Evolutionary conservation across 1,284 basidiomycete species (phyloP).

Genomic region (Trichosporon sp.): DNA sequence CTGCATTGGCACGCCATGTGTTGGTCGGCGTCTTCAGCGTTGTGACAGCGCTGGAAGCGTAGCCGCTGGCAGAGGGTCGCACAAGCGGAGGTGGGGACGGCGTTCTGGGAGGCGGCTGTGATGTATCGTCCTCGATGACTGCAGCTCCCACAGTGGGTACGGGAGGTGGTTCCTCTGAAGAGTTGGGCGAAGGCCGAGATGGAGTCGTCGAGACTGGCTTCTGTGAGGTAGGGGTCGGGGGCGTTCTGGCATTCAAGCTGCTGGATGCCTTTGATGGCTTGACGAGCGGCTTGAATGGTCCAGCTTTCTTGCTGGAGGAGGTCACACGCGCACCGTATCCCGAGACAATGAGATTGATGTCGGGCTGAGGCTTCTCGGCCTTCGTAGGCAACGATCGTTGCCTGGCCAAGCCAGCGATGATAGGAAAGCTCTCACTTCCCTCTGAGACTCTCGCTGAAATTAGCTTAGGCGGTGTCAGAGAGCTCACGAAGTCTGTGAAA

Average conservation of each 20-base stretch:
- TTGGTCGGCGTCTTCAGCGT: neutral
- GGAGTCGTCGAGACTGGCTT: neutral
- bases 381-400: conserved; percentile 9
- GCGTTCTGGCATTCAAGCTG: neutral
- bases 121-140: neutral
- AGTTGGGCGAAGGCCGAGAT: neutral
- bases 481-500: conserved; percentile 14
- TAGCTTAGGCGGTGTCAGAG: fast-evolving
- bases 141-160: neutral
- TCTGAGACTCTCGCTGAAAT: neutral
- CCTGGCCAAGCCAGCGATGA: conserved; percentile 13
- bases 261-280: neutral
- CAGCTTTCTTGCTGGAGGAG: neutral
- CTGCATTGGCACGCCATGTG: neutral
- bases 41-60: neutral
- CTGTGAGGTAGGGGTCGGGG: neutral
- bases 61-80: neutral
- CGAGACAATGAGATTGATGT: neutral
- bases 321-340: neutral
- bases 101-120: neutral
- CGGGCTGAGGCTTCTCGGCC: neutral
- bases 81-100: neutral
- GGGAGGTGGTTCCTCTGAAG: neutral
- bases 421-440: conserved; percentile 1
- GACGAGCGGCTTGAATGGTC: neutral